A percentile compares a stretch with the other conserved stretches of the same genome.
These are phyloP conservation scores for Penicillium rolfsii DNA, from an alignment of 2,329 filamentous ascomycete genomes.

Conservation along the genomic window DNA sequence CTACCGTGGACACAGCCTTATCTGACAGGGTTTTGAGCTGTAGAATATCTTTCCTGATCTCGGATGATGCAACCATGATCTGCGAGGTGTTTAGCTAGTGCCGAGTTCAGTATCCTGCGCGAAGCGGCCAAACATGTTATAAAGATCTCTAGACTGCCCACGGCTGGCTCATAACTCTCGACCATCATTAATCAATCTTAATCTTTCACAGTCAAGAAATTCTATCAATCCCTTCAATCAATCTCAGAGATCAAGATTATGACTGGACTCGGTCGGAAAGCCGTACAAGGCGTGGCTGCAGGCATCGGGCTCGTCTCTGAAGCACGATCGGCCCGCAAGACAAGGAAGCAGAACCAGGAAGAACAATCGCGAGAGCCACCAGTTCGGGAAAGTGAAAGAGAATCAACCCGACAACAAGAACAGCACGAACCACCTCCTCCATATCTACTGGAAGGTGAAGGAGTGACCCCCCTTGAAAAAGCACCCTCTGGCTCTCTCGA, in stretches of 20 bases:
- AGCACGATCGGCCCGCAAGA: constrained; percentile 26
- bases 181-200: background rate
- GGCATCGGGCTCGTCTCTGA: constrained; percentile 36
- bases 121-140: background rate
- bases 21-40: background rate
- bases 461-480: background rate
- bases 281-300: constrained; percentile 28
- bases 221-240: background rate
- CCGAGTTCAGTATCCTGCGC: background rate
- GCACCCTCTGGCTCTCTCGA: constrained; percentile 14
- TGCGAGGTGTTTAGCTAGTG: background rate
- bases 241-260: background rate
- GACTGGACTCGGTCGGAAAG: constrained; percentile 9
- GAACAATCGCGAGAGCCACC: background rate
- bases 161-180: background rate
- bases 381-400: background rate
- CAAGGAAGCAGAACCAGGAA: constrained; percentile 16
- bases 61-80: background rate
- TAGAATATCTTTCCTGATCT: too few relatives aligned
- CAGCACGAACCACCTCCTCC: background rate
- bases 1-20: background rate
- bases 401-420: background rate
- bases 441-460: background rate
- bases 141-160: background rate
- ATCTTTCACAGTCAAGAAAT: background rate